These are phyloP conservation scores for Torrubiella hemipterigena DNA, from an alignment of 2,329 filamentous ascomycete genomes.

Conservation along the genomic window DNA sequence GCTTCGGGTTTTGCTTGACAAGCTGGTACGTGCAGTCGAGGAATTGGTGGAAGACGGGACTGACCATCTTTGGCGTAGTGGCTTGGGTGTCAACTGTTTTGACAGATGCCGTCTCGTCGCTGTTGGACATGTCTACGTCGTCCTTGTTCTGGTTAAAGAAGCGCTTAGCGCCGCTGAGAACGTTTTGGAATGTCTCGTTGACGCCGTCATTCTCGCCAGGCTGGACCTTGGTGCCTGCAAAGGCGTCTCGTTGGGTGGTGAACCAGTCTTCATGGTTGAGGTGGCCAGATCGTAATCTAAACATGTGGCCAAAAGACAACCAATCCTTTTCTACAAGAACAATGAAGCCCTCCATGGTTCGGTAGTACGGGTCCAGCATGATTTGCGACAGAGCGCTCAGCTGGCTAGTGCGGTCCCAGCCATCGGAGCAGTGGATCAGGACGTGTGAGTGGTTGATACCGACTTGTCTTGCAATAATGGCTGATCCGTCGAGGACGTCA, in stretches of 20 bases:
- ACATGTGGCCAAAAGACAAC: constrained; percentile 97
- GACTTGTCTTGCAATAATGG: constrained; percentile 74
- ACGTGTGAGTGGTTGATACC: constrained; percentile 91
- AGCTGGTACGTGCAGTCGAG: constrained; percentile 90
- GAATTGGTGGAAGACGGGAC: constrained; percentile 96
- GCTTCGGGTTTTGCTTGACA: constrained; percentile 68
- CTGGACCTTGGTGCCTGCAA: constrained; percentile 50
- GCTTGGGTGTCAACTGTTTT: constrained; percentile 44
- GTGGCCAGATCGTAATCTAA: constrained; percentile 80
- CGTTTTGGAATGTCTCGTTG: constrained; percentile 73
- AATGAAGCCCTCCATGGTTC: constrained; percentile 89
- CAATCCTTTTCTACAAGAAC: constrained; percentile 94
- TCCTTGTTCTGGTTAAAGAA: constrained; percentile 67
- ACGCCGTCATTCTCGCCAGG: constrained; percentile 49
- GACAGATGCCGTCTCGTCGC: constrained; percentile 25
- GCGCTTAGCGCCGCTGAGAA: constrained; percentile 76
- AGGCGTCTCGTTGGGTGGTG: constrained; percentile 67
- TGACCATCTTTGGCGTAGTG: constrained; percentile 81
- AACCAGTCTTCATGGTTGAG: constrained; percentile 94
- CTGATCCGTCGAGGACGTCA: constrained; percentile 71
- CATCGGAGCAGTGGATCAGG: constrained; percentile 94
- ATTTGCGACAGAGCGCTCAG: constrained; percentile 84
- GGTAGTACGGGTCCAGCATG: constrained; percentile 89
- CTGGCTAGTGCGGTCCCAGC: constrained; percentile 95
- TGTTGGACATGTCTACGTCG: constrained; percentile 47